Conservation (phyloP, 768 basidiomycete species). For the button mushroom (Agaricus bisporus) region DNA sequence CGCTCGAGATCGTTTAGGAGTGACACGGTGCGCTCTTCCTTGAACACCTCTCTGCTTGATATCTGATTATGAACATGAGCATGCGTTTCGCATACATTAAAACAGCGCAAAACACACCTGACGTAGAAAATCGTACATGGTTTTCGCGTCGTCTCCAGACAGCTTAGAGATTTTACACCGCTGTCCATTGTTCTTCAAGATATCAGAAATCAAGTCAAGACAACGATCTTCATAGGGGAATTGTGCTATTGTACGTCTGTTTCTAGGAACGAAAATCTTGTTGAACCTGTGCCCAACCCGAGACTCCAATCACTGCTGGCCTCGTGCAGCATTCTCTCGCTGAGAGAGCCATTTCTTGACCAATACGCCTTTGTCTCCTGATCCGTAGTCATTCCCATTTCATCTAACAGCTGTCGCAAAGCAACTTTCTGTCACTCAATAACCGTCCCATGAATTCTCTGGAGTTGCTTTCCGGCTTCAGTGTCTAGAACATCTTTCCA, state of each 20-base stretch:
- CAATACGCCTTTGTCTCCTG: neutral
- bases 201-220: neutral
- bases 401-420: neutral
- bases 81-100: no score
- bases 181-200: neutral
- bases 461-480: constrained; percentile 44
- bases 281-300: neutral
- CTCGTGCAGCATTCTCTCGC: neutral
- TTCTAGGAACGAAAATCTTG: neutral
- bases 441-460: neutral
- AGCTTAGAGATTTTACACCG: neutral
- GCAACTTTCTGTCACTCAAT: constrained; percentile 1
- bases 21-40: no score
- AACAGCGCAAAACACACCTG: neutral
- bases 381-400: constrained; percentile 1
- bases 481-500: constrained; percentile 45
- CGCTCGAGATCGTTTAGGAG: no score
- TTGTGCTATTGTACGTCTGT: neutral
- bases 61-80: no score
- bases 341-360: neutral
- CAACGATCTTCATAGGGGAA: neutral
- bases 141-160: neutral
- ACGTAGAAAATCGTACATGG: neutral
- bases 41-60: no score
- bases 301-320: neutral